Conservation (phyloP, 768 basidiomycete genomes). For the Pleurotus citrinopileatus region DNA sequence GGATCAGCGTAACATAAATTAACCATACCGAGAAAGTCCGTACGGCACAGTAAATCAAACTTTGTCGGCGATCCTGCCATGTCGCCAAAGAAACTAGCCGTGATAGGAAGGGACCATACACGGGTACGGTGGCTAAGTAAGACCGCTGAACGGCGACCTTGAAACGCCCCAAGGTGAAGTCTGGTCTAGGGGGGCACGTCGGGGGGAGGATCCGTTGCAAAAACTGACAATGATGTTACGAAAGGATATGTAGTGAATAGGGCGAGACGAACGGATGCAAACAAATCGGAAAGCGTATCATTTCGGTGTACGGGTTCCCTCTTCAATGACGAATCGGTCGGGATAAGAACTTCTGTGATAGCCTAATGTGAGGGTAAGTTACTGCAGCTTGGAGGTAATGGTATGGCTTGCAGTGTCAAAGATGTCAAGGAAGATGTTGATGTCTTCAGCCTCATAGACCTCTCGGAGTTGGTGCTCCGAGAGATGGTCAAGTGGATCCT, state of each 20-base stretch:
- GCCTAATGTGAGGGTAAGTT: constrained; percentile 34
- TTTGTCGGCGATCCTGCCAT: constrained; percentile 51
- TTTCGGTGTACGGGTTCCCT: background rate
- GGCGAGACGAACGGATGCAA: constrained; percentile 21
- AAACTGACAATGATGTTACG: background rate
- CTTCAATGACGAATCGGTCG: constrained; percentile 20
- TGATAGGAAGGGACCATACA: constrained; percentile 43
- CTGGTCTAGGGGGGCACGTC: constrained; percentile 31
- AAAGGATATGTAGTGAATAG: background rate
- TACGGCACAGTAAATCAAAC: constrained; percentile 50
- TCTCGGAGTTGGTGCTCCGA: constrained; percentile 54
- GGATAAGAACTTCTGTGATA: constrained; percentile 52
- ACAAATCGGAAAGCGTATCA: constrained; percentile 21
- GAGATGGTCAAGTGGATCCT: constrained; percentile 26
- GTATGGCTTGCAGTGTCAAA: constrained; percentile 53
- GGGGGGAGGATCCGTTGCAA: constrained; percentile 45
- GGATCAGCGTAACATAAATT: no score
- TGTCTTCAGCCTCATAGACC: constrained; percentile 62
- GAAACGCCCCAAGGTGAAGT: constrained; percentile 54
- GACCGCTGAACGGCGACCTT: constrained; percentile 50
- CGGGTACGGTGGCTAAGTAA: constrained; percentile 49
- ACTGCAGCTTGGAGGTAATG: background rate
- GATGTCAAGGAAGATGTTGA: constrained; percentile 55
- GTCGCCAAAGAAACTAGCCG: constrained; percentile 42
- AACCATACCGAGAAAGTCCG: constrained; percentile 19